A percentile compares a stretch with the other conserved stretches of the same genome.
These are phyloP conservation scores for Amaranthus tricolor DNA, from an alignment of 179 eudicot genomes.

Conservation along the genomic window DNA sequence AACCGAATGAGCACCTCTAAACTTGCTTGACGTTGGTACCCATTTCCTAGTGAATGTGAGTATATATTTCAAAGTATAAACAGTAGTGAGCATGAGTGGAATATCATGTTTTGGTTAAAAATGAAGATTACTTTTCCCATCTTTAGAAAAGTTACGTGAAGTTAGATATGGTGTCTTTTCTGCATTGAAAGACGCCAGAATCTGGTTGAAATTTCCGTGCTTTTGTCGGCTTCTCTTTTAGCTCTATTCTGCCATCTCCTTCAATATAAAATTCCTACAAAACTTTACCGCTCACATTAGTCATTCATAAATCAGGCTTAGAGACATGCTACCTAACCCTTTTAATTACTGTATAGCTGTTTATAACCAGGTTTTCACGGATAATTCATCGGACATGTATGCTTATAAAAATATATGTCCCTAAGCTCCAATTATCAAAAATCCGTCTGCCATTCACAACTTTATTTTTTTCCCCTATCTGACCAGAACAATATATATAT, in stretches of 20 bases:
- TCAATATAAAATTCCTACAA: neutral
- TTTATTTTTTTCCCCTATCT: no score
- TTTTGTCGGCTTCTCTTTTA: conserved; percentile 31
- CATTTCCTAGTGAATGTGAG: neutral
- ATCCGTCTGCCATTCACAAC: no score
- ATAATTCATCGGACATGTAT: no score
- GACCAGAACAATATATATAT: no score
- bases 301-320: conserved; percentile 11
- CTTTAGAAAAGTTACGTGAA: conserved; percentile 16
- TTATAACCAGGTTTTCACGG: no score
- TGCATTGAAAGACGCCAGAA: conserved; percentile 33
- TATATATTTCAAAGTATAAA: neutral
- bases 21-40: no score
- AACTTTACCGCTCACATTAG: conserved; percentile 5
- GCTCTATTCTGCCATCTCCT: conserved; percentile 22
- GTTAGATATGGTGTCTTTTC: conserved; percentile 18
- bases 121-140: neutral
- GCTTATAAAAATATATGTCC: no score
- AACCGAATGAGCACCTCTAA: no score
- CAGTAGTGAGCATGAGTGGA: neutral
- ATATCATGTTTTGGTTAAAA: conserved; percentile 5
- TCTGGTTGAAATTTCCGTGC: conserved; percentile 31
- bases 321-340: no score
- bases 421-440: no score
- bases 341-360: no score